These are phyloP conservation scores for Penicillium sp. DNA, from an alignment of 2,329 filamentous ascomycete species.

Conservation along the genomic window DNA sequence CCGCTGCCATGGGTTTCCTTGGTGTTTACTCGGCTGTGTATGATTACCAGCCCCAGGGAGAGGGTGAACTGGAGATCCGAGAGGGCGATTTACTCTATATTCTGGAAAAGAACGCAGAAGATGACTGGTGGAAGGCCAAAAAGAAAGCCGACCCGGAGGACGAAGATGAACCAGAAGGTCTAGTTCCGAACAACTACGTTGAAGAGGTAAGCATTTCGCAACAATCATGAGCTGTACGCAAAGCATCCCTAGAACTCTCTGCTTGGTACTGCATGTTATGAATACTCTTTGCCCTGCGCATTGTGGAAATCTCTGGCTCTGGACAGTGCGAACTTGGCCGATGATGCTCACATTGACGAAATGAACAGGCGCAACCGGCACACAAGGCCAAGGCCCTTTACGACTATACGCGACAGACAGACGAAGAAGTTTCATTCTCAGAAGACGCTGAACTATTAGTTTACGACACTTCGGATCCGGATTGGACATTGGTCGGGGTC, in stretches of 20 bases:
- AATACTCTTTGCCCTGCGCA: no score
- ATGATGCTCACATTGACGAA: conserved; percentile 9
- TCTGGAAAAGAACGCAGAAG: conserved; percentile 73
- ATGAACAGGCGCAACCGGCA: conserved; percentile 59
- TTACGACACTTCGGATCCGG: conserved; percentile 85
- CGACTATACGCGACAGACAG: conserved; percentile 94
- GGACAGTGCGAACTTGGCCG: not conserved
- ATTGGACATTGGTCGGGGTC: conserved; percentile 90
- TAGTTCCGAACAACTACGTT: conserved; percentile 93
- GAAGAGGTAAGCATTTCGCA: conserved; percentile 68
- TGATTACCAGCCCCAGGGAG: conserved; percentile 84
- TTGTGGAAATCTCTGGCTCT: not conserved
- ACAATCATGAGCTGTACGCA: not conserved
- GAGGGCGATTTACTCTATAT: conserved; percentile 90
- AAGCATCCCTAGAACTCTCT: not conserved
- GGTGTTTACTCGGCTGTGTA: conserved; percentile 88
- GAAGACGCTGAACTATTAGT: conserved; percentile 82
- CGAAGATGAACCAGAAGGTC: conserved; percentile 83
- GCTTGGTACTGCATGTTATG: no score
- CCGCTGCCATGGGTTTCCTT: conserved; percentile 73
- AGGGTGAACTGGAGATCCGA: conserved; percentile 76
- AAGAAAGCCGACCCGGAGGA: conserved; percentile 80
- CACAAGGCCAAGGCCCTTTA: conserved; percentile 86
- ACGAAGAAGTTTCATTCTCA: conserved; percentile 93
- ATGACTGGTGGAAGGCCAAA: conserved; percentile 95